These are phyloP conservation scores for Pneumocystis carinii DNA, from an alignment of 1,139 yeast genomes.

Conservation along the genomic window DNA sequence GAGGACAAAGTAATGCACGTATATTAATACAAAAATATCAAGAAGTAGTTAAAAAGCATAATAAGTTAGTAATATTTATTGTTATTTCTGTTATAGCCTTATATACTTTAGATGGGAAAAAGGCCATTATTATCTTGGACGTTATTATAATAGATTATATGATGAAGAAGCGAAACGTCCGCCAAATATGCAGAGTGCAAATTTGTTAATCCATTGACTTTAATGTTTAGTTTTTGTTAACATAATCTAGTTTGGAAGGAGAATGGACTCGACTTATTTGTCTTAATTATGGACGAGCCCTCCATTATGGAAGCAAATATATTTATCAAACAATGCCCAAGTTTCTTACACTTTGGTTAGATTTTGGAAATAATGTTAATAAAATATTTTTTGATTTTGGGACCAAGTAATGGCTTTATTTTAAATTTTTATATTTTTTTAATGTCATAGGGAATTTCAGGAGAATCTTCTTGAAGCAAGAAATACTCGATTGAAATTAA, in stretches of 20 bases:
- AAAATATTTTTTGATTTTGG: not conserved
- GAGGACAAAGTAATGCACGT: slow-evolving; percentile 69
- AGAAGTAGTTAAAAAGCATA: slow-evolving; percentile 32
- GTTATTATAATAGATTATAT: slow-evolving; percentile 59
- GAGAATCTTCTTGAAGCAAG: slow-evolving; percentile 15
- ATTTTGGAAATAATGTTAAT: slow-evolving; percentile 38
- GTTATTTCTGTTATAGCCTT: not conserved
- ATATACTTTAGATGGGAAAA: slow-evolving; percentile 58
- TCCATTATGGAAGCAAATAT: slow-evolving; percentile 53
- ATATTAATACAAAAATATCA: slow-evolving; percentile 58
- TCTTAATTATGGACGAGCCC: slow-evolving; percentile 47
- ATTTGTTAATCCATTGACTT: slow-evolving; percentile 16
- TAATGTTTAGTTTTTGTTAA: not conserved
- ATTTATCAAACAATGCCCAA: slow-evolving; percentile 81
- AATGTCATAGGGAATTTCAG: slow-evolving; percentile 3
- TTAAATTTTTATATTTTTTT: not conserved
- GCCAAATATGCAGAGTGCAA: slow-evolving; percentile 22
- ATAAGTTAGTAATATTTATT: not conserved
- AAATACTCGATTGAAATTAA: slow-evolving; percentile 12
- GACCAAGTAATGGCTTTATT: not conserved
- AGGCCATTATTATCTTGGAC: slow-evolving; percentile 67
- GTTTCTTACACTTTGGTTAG: slow-evolving; percentile 81
- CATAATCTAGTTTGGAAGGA: slow-evolving; percentile 32
- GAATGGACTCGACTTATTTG: slow-evolving; percentile 54
- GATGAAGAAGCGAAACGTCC: slow-evolving; percentile 41